Evolutionary conservation across 2,329 filamentous ascomycete genomes (phyloP).

Genomic region (Colletotrichum sublineola): DNA sequence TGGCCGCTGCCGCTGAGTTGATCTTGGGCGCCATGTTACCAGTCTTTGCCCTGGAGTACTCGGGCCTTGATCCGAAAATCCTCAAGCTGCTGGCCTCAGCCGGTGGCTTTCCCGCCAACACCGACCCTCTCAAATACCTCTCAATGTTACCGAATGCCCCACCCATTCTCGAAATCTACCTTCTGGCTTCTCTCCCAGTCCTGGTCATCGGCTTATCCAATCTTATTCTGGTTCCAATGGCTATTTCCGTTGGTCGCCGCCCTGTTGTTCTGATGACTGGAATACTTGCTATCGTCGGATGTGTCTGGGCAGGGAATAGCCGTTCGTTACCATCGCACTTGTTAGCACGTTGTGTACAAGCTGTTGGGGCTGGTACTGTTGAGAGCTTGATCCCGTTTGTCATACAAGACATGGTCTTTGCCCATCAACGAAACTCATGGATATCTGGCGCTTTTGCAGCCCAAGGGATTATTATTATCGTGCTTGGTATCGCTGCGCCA

Average conservation of each 20-base stretch:
- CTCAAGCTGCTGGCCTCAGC: constrained; percentile 42
- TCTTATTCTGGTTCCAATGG: constrained; percentile 54
- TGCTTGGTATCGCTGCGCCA: constrained; percentile 47
- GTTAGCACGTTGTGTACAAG: constrained; percentile 50
- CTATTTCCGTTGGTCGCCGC: constrained; percentile 52
- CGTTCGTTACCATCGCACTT: constrained; percentile 48
- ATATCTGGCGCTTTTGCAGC: constrained; percentile 49
- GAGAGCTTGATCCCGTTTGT: constrained; percentile 55
- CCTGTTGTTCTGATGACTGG: constrained; percentile 51
- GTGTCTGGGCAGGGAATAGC: constrained; percentile 52
- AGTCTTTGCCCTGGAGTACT: constrained; percentile 52
- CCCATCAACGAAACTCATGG: constrained; percentile 53
- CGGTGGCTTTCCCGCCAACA: constrained; percentile 44
- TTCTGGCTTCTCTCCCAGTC: constrained; percentile 52
- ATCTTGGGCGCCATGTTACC: constrained; percentile 50
- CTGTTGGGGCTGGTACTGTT: constrained; percentile 51
- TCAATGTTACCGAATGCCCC: constrained; percentile 45
- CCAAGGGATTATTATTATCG: constrained; percentile 49
- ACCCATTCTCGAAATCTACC: constrained; percentile 47
- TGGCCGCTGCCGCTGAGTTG: constrained; percentile 46
- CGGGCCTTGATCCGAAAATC: constrained; percentile 47
- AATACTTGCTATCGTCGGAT: constrained; percentile 50
- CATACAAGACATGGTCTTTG: constrained; percentile 54
- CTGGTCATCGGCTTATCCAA: constrained; percentile 51
- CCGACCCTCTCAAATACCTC: constrained; percentile 40